Base-by-base conservation (phyloP, 352 stramenopile genomes). In the Phytopythium oedochilum region DNA sequence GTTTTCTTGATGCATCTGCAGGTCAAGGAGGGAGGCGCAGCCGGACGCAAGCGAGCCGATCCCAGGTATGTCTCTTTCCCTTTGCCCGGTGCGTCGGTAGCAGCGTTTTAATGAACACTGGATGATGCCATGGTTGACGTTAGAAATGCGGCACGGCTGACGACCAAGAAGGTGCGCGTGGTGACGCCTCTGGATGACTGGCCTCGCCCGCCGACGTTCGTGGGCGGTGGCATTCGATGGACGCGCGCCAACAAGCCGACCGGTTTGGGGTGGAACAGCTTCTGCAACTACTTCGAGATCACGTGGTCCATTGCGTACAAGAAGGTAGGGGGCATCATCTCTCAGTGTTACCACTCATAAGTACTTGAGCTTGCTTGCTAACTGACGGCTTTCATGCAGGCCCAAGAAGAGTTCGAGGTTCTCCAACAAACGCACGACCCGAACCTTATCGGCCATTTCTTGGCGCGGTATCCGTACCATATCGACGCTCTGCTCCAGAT, bases 251-350 rank as follows among this genome's bases (percentile, higher is more conserved):
- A 92, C 60, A 91, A 91, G 36, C 85, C 83, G 1, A 71, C 72
- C 23, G 82, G 75, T 43, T 32, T 66, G 45, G 68, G 63, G 14
- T 94, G 85, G 85, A 90, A 78, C 55, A 77, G 71, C 23, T 50
- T 81, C 32, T 87, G 74, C 63, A 75, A 83, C 42, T 94, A 92
- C 68, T 93, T 88, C 57, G 78, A 94, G 55, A 73, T 94, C 61
- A 86, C 80, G 43, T 92, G 81, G 81, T 94, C 85, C 5, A 89
- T 91, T 44, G 78, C 79, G 39, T 94, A 94, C 73, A 91, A 94
- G 60, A 94, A 94, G 78, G 78, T 88, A 32, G 6, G 55, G 10
- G 14, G 39, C n/a, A 4, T 35, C 15, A 17, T 26, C 18, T 53
- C 26, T 8, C 10, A 23, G 3, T 36, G 25, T 39, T 18, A 18